phyloP scores from a whole-genome alignment of 2,329 filamentous ascomycete species.

The Arthroderma sp. region DNA sequence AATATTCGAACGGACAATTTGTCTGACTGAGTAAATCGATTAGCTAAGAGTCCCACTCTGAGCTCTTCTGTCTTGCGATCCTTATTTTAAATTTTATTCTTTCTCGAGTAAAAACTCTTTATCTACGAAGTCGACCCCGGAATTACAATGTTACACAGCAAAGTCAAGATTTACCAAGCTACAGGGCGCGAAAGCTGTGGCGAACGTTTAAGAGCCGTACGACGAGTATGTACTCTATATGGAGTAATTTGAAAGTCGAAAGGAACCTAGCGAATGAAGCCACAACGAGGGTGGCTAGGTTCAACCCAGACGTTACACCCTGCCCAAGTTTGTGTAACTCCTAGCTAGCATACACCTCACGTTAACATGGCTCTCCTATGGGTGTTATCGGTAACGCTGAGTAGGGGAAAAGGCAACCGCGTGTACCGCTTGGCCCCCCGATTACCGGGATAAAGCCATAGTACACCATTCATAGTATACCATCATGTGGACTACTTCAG shows the following conservation, averaged over 20 bases:
- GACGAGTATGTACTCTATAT: not conserved
- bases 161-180: not conserved
- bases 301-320: not conserved
- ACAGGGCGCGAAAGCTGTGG: not conserved
- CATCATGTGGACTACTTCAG: not conserved
- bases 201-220: not conserved
- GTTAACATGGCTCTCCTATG: not conserved
- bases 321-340: not conserved
- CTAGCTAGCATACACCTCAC: not conserved
- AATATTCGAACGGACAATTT: not conserved
- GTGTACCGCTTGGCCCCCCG: not conserved
- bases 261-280: not conserved
- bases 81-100: not conserved
- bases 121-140: too few relatives aligned
- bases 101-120: not conserved
- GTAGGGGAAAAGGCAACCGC: not conserved
- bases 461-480: not conserved
- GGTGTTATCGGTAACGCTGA: not conserved
- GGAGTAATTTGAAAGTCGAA: not conserved
- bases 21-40: not conserved
- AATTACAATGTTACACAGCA: not conserved
- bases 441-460: not conserved
- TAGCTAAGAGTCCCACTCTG: not conserved
- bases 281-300: not conserved
- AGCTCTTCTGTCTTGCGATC: not conserved